A percentile compares a stretch with the other conserved stretches of the same genome.
These are phyloP conservation scores for Barbatosphaeria neglecta DNA, from an alignment of 495 filamentous ascomycete genomes.

Conservation along the genomic window DNA sequence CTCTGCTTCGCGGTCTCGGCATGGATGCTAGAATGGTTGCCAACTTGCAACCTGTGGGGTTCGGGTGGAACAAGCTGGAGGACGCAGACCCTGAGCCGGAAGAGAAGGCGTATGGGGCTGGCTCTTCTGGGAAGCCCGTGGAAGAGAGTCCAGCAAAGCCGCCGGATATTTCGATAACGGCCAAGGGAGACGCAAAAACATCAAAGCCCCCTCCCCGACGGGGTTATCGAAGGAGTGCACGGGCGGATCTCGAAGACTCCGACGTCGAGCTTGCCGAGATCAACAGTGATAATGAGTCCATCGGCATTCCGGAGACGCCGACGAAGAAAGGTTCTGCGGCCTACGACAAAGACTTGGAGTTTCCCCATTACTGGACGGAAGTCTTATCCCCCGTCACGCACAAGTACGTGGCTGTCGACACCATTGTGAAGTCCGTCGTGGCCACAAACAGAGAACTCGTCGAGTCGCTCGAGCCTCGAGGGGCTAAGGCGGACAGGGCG, in stretches of 20 bases:
- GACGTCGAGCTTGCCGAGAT: slow-evolving; percentile 23
- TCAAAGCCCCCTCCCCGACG: slow-evolving; percentile 36
- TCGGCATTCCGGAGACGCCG: slow-evolving; percentile 19
- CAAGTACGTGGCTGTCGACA: slow-evolving; percentile 66
- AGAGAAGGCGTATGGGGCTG: slow-evolving; percentile 1
- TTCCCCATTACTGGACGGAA: slow-evolving; percentile 91
- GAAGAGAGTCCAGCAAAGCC: neutral
- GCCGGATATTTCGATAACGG: slow-evolving; percentile 6
- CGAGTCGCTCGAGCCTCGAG: slow-evolving; percentile 71
- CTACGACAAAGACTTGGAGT: slow-evolving; percentile 61
- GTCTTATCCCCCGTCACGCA: slow-evolving; percentile 69
- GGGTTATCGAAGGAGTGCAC: slow-evolving; percentile 1
- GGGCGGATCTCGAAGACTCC: slow-evolving; percentile 16
- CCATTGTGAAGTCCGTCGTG: slow-evolving; percentile 56
- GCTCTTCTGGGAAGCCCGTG: neutral
- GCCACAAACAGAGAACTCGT: slow-evolving; percentile 57
- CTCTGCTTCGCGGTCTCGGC: slow-evolving; percentile 69
- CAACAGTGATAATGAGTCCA: slow-evolving; percentile 28
- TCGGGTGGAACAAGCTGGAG: slow-evolving; percentile 83
- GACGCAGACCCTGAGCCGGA: slow-evolving; percentile 42
- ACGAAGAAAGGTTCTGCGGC: slow-evolving; percentile 13
- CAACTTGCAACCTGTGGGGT: slow-evolving; percentile 78
- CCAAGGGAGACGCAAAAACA: slow-evolving; percentile 11
- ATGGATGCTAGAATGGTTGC: slow-evolving; percentile 72
- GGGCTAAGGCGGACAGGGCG: slow-evolving; percentile 64